Evolutionary conservation across 805 yeast species (phyloP).

Genomic region (Suhomyces tanzawaensis): DNA sequence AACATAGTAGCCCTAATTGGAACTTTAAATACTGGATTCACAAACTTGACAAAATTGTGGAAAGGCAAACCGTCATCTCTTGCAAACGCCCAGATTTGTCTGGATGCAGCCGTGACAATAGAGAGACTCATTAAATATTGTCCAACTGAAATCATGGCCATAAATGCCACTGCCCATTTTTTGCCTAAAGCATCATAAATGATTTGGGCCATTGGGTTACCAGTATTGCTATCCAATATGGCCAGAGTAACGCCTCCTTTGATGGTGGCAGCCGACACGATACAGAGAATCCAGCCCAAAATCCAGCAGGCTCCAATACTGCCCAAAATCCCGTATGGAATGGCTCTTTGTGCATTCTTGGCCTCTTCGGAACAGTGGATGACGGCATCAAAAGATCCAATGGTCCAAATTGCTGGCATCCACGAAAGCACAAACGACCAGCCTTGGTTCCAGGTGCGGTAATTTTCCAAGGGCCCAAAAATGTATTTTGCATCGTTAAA

Average conservation of each 20-base stretch:
- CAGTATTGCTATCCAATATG: slow-evolving; percentile 46
- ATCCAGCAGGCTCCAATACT: slow-evolving; percentile 57
- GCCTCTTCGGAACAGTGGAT: slow-evolving; percentile 76
- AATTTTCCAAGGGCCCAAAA: slow-evolving; percentile 52
- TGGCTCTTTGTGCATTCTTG: slow-evolving; percentile 56
- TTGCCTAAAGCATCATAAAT: slow-evolving; percentile 61
- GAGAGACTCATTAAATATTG: slow-evolving; percentile 69
- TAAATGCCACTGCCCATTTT: slow-evolving; percentile 62
- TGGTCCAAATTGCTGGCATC: slow-evolving; percentile 74
- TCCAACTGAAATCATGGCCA: slow-evolving; percentile 55
- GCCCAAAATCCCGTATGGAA: slow-evolving; percentile 63
- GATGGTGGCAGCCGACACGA: slow-evolving; percentile 55
- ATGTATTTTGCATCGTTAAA: slow-evolving; percentile 46
- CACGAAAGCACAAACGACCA: slow-evolving; percentile 57
- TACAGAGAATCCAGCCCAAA: slow-evolving; percentile 56
- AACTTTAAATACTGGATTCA: slow-evolving; percentile 53
- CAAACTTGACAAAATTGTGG: slow-evolving; percentile 49
- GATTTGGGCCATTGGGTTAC: slow-evolving; percentile 66
- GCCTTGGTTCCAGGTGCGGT: slow-evolving; percentile 56
- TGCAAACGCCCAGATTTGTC: slow-evolving; percentile 75
- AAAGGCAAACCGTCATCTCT: slow-evolving; percentile 77
- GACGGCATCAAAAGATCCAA: slow-evolving; percentile 70
- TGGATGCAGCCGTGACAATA: slow-evolving; percentile 58
- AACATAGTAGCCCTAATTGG: slow-evolving; percentile 65
- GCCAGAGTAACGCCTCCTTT: slow-evolving; percentile 41